Evolutionary conservation across 2,329 filamentous ascomycete genomes (phyloP).

Genomic region (Chaetomium strumarium): DNA sequence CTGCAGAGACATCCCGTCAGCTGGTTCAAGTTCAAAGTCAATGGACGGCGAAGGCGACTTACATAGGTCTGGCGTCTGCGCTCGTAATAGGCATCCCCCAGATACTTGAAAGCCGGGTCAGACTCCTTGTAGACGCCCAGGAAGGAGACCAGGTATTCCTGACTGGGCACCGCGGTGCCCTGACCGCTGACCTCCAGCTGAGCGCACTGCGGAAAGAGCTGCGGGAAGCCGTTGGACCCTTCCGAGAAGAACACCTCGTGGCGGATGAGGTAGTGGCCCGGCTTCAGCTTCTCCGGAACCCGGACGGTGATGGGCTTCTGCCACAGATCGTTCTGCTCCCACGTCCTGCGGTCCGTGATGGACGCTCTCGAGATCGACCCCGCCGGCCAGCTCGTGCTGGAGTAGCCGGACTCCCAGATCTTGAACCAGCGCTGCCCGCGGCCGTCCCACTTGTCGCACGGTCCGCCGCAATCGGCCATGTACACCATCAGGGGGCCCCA

Average conservation of each 20-base stretch:
- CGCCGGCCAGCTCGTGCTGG: no score
- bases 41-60: no score
- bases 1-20: no score
- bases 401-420: neutral
- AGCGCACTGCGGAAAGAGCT: constrained; percentile 7
- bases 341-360: no score
- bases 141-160: constrained; percentile 5
- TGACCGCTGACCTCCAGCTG: constrained; percentile 2
- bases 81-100: no score
- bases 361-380: no score
- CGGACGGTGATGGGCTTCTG: constrained; percentile 32
- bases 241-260: constrained; percentile 47
- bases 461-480: constrained; percentile 30
- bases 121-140: constrained; percentile 2
- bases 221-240: constrained; percentile 4
- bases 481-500: constrained; percentile 32
- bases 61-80: no score
- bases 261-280: constrained; percentile 47
- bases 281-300: constrained; percentile 39
- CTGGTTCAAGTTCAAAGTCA: no score
- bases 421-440: neutral
- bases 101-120: no score
- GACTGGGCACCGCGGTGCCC: neutral
- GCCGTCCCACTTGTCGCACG: constrained; percentile 21
- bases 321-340: no score